Percentiles rank a stretch among this genome's conserved stretches.
Evolutionary conservation across 2,329 filamentous ascomycete species (phyloP).

Genomic region (Beauveria medogensis): DNA sequence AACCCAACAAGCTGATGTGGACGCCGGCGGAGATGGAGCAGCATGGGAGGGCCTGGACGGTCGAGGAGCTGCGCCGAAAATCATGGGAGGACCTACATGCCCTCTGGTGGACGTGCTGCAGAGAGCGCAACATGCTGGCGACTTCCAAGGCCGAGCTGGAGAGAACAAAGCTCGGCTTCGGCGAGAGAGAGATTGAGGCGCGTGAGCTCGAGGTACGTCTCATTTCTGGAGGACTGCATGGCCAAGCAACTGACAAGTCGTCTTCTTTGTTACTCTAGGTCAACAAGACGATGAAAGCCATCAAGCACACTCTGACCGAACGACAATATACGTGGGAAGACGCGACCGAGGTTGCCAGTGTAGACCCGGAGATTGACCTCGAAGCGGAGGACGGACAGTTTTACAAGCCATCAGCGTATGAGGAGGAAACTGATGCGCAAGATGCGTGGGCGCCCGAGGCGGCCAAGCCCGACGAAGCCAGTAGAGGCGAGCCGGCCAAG

Average conservation of each 20-base stretch:
- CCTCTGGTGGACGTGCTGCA: slow-evolving; percentile 90
- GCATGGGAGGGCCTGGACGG: slow-evolving; percentile 77
- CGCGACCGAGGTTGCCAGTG: slow-evolving; percentile 56
- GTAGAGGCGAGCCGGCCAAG: slow-evolving; percentile 6
- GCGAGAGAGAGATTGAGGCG: slow-evolving; percentile 55
- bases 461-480: slow-evolving; percentile 13
- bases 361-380: slow-evolving; percentile 60
- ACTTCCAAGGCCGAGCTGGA: slow-evolving; percentile 65
- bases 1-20: slow-evolving; percentile 57
- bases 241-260: slow-evolving; percentile 11
- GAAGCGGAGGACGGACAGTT: slow-evolving; percentile 36
- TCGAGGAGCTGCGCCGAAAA: slow-evolving; percentile 78
- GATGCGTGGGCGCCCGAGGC: slow-evolving; percentile 19
- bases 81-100: slow-evolving; percentile 89
- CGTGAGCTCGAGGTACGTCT: slow-evolving; percentile 59
- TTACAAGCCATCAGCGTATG: slow-evolving; percentile 38
- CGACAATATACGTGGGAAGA: slow-evolving; percentile 83
- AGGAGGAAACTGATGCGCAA: slow-evolving; percentile 23
- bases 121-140: slow-evolving; percentile 82
- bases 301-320: slow-evolving; percentile 81
- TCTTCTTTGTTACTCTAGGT: slow-evolving; percentile 44
- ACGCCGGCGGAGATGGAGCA: slow-evolving; percentile 62
- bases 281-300: slow-evolving; percentile 66
- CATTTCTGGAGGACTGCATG: background rate
- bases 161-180: slow-evolving; percentile 63